Evolutionary conservation across 352 stramenopile genomes (phyloP).

Genomic region (Phytopythium boreale): DNA sequence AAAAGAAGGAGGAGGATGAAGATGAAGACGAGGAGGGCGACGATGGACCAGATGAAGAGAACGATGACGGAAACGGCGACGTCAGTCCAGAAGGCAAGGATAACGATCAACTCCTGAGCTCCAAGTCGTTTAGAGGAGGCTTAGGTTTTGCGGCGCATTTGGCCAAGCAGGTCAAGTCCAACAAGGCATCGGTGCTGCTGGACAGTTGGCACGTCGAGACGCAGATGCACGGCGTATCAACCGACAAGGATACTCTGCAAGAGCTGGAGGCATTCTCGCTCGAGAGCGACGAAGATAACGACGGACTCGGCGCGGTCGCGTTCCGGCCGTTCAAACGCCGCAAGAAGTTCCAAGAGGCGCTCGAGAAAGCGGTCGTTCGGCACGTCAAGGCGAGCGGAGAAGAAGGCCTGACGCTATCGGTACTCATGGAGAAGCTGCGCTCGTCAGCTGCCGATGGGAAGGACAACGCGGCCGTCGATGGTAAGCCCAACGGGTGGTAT

Average conservation of each 20-base stretch:
- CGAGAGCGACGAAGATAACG: conserved; percentile 18
- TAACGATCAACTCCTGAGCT: conserved; percentile 41
- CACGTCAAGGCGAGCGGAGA: conserved; percentile 41
- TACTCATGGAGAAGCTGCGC: conserved; percentile 22
- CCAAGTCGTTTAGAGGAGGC: conserved; percentile 57
- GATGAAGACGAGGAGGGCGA: conserved; percentile 11
- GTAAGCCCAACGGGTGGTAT: not conserved
- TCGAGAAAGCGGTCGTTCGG: conserved; percentile 22
- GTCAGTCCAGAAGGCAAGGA: conserved; percentile 14
- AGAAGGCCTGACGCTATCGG: conserved; percentile 31
- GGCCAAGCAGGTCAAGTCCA: conserved; percentile 58
- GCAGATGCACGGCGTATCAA: conserved; percentile 45
- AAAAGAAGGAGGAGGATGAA: conserved; percentile 6
- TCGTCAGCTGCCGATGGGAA: not conserved
- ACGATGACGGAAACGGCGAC: conserved; percentile 5
- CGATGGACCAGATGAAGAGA: conserved; percentile 14
- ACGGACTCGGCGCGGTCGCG: conserved; percentile 12
- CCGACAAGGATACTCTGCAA: conserved; percentile 26
- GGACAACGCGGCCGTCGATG: not conserved
- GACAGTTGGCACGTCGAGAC: conserved; percentile 76
- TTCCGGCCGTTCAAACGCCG: conserved; percentile 18
- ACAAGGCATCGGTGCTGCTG: conserved; percentile 55
- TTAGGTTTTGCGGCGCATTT: conserved; percentile 70
- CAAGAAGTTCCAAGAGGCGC: conserved; percentile 18
- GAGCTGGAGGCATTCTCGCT: conserved; percentile 57